Evolutionary conservation across 2,329 filamentous ascomycete genomes (phyloP).

Genomic region (Lasiodiplodia gonubiensis): DNA sequence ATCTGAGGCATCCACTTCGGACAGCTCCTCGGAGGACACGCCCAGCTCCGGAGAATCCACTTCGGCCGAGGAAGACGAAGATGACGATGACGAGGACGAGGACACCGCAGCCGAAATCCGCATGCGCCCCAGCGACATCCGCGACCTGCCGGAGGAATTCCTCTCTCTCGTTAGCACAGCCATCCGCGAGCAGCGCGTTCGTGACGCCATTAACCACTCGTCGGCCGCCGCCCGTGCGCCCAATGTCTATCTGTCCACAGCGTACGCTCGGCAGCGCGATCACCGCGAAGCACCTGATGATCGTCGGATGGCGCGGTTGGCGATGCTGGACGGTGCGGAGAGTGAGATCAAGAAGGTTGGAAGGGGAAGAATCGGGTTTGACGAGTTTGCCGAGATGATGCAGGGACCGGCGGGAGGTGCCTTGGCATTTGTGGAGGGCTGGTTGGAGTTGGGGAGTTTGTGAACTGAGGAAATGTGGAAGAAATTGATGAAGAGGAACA

Average conservation of each 20-base stretch:
- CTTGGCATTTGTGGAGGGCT: conserved; percentile 25
- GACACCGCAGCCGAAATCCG: background rate
- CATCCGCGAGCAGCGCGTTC: conserved; percentile 43
- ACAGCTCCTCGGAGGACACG: conserved; percentile 13
- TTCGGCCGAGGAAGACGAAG: conserved; percentile 17
- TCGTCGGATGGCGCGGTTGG: conserved; percentile 43
- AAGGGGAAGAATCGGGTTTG: conserved; percentile 75
- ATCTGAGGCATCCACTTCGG: conserved; percentile 11
- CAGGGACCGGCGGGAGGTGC: conserved; percentile 1
- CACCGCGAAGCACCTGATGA: conserved; percentile 11
- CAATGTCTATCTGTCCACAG: conserved; percentile 32
- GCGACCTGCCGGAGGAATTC: conserved; percentile 22
- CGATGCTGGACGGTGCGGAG: conserved; percentile 68
- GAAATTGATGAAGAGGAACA: background rate
- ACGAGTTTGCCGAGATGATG: conserved; percentile 71
- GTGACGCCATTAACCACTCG: conserved; percentile 22
- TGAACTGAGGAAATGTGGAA: background rate
- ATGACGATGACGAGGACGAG: conserved; percentile 19
- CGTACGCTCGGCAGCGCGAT: conserved; percentile 3
- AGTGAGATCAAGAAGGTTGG: conserved; percentile 76
- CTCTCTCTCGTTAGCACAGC: conserved; percentile 24
- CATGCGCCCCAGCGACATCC: conserved; percentile 20
- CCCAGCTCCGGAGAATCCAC: conserved; percentile 12
- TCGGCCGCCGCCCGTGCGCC: conserved; percentile 38
- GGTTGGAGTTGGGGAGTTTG: conserved; percentile 27